Evolutionary conservation across 179 eudicot species (phyloP), one percentile per base, ranked within the genome.

Genomic region (Silene vulgaris): DNA sequence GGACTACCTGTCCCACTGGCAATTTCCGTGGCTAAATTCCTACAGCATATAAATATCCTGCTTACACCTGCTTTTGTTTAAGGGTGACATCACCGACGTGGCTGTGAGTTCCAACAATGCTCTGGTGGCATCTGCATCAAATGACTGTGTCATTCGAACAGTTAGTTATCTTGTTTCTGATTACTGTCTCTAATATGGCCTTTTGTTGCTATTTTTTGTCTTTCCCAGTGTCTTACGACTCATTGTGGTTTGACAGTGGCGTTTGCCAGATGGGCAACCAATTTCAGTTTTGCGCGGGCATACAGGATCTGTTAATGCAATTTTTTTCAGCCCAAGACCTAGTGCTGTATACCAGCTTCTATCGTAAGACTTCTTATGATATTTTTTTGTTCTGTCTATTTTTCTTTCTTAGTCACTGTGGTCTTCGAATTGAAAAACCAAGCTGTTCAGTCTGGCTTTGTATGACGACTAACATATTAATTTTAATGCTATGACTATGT

Each of bases 41-140:
- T 26, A n/a, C 17, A 19, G 3, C 37, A 4, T 30, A 70, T 71
- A 1, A 35, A 60, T 75, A 54, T 1, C 16, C 62, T 45, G 13
- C 74, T 77, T 75, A 52, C 78, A 74, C 35, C 79, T 77, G 79
- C 70, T 78, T 72, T 60, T 81, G 68, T 70, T 75, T 68, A 83
- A 81, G 98, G 98, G 98, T 73, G 98, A 93, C 87, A 93, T 93
- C 67, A 93, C 98, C 73, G 98, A 93, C 86, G 85, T 93, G 87
- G 96, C 98, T 85, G 98, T 93, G 83, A 93, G 89, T 80, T 83
- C 88, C 75, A 91, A 93, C 87, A 93, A 93, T 80, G 81, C 91
- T 66, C 62, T 93, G 82, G 97, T 93, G 82, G 98, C 98, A 75
- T 93, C 98, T 79, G 87, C 98, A 79, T 89, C 98, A 74, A 93